Percentiles rank a stretch among this genome's conserved stretches.
Evolutionary conservation across 2,329 filamentous ascomycete species (phyloP).

Genomic region (Macroventuria anomochaeta): DNA sequence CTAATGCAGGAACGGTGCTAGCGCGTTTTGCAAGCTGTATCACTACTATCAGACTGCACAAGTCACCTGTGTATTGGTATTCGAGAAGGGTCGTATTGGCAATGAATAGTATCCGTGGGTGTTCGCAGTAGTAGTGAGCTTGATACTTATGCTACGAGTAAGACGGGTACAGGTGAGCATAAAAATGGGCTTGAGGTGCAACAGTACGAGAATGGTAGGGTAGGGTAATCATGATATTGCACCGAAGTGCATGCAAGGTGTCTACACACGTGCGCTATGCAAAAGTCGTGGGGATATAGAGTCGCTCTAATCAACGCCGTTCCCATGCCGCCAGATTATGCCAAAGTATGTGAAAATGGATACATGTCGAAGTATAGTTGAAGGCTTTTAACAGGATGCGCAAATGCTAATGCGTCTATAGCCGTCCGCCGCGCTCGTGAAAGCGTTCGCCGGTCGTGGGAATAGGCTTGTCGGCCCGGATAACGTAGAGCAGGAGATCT

Average conservation of each 20-base stretch:
- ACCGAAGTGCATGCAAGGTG: neutral
- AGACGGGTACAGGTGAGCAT: too few relatives aligned
- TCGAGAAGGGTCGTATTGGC: too few relatives aligned
- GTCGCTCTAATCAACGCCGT: conserved; percentile 15
- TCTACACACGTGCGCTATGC: conserved; percentile 10
- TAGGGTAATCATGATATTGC: conserved; percentile 6
- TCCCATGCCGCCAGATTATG: conserved; percentile 11
- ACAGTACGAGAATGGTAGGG: neutral
- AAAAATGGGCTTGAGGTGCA: too few relatives aligned
- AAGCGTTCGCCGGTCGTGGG: conserved; percentile 61
- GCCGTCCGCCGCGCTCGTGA: conserved; percentile 43
- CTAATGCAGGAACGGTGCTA: neutral
- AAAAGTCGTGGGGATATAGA: conserved; percentile 5
- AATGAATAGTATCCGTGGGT: too few relatives aligned
- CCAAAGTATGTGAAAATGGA: neutral
- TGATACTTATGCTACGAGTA: too few relatives aligned
- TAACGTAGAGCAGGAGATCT: conserved; percentile 56
- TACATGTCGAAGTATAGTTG: conserved; percentile 1
- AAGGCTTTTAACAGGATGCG: neutral
- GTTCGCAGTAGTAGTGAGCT: too few relatives aligned
- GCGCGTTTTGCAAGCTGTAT: neutral
- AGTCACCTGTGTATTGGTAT: too few relatives aligned
- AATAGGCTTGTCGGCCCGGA: conserved; percentile 61
- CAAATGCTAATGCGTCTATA: conserved; percentile 19
- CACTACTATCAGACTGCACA: neutral